A percentile compares a stretch with the other conserved stretches of the same genome.
These are phyloP conservation scores for Camellia japonica DNA, from an alignment of 148 eudicot genomes.

Conservation along the genomic window DNA sequence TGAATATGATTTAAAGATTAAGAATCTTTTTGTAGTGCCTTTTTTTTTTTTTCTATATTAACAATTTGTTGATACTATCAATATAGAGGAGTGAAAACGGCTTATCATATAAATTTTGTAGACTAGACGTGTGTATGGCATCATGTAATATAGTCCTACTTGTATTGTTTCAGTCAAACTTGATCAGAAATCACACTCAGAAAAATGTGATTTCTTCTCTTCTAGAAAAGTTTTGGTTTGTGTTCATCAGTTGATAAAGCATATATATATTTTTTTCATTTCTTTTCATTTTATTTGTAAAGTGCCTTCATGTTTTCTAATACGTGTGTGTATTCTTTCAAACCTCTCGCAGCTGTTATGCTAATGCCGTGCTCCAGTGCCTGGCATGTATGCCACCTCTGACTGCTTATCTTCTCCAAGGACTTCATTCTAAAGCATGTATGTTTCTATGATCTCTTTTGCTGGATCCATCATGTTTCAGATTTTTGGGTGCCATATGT, in stretches of 20 bases:
- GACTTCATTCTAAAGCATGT: slow-evolving; percentile 84
- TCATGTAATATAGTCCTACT: not conserved
- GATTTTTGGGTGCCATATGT: not conserved
- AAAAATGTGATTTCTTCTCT: not conserved
- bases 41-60: not conserved
- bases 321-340: not conserved
- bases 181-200: not conserved
- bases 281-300: not conserved
- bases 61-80: too few relatives aligned
- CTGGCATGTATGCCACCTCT: slow-evolving; percentile 86
- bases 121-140: not conserved
- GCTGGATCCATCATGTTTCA: not conserved
- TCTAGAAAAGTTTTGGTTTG: not conserved
- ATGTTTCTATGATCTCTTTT: slow-evolving; percentile 27
- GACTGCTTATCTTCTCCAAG: slow-evolving; percentile 80
- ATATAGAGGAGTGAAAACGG: not conserved
- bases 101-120: not conserved
- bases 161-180: not conserved
- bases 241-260: not conserved
- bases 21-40: not conserved
- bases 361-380: slow-evolving; percentile 85
- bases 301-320: not conserved
- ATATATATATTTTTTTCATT: not conserved
- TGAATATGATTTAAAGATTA: not conserved
- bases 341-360: slow-evolving; percentile 69